Evolutionary conservation across 2,329 filamentous ascomycete species (phyloP).

Genomic region (Exophiala dermatitidis): DNA sequence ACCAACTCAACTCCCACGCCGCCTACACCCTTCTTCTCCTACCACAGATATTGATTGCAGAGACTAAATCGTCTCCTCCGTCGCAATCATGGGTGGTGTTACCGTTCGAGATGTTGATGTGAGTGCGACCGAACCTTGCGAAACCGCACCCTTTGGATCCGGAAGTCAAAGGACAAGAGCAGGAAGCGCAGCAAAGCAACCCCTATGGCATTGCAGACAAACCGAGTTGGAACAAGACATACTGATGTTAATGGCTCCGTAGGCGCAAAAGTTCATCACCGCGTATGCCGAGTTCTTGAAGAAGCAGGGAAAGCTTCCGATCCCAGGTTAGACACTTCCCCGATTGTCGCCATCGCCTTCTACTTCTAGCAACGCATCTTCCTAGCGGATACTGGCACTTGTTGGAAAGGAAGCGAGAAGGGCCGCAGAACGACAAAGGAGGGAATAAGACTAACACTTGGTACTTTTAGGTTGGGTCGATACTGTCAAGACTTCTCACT

Average conservation of each 20-base stretch:
- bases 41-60: constrained; percentile 18
- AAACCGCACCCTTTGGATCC: not conserved
- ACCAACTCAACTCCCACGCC: not conserved
- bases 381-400: no score
- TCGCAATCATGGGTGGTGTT: constrained; percentile 60
- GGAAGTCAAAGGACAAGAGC: not conserved
- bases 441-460: constrained; percentile 9
- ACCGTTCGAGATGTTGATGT: constrained; percentile 61
- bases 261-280: constrained; percentile 62
- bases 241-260: constrained; percentile 20
- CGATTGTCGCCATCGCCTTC: not conserved
- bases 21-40: not conserved
- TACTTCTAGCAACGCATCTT: not conserved
- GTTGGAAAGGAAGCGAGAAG: not conserved
- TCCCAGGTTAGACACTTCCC: constrained; percentile 47
- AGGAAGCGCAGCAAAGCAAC: not conserved
- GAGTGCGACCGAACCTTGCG: constrained; percentile 33
- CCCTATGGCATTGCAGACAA: not conserved
- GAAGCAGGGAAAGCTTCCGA: constrained; percentile 63
- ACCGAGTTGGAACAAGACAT: not conserved
- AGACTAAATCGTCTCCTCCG: constrained; percentile 22
- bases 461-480: constrained; percentile 78
- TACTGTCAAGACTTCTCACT: constrained; percentile 95
- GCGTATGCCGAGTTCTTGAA: constrained; percentile 64
- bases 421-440: not conserved